These are phyloP conservation scores for Alternaria sp. DNA, from an alignment of 2,329 filamentous ascomycete genomes.

Conservation along the genomic window DNA sequence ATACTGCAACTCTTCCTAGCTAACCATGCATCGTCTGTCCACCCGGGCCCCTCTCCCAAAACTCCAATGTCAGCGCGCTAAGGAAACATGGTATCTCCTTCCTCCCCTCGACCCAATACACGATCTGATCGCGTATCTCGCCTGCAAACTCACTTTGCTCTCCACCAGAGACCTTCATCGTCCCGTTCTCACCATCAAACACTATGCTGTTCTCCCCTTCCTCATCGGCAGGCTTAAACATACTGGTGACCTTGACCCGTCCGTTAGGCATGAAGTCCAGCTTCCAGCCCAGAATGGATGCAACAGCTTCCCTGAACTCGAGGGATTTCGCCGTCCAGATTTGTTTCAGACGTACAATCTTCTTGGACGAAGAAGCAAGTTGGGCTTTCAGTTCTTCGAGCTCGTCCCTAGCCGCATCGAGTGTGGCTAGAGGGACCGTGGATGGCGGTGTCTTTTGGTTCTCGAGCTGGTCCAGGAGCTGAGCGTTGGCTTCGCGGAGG, in stretches of 20 bases:
- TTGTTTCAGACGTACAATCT: conserved; percentile 84
- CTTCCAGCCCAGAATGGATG: conserved; percentile 90
- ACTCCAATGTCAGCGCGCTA: conserved; percentile 89
- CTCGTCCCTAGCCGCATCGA: conserved; percentile 78
- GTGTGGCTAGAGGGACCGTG: conserved; percentile 77
- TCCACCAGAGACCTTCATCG: conserved; percentile 97
- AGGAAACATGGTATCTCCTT: conserved; percentile 94
- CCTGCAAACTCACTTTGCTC: conserved; percentile 85
- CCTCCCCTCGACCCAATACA: conserved; percentile 95
- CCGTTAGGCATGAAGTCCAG: conserved; percentile 97
- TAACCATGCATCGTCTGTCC: conserved; percentile 32
- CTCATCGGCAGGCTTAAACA: conserved; percentile 77
- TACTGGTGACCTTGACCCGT: conserved; percentile 88
- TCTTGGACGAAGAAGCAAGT: conserved; percentile 76
- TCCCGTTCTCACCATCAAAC: conserved; percentile 92
- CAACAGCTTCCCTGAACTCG: conserved; percentile 96
- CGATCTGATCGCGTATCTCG: conserved; percentile 85
- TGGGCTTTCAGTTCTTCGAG: conserved; percentile 66
- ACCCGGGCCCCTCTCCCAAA: conserved; percentile 74
- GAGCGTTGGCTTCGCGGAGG: conserved; percentile 83
- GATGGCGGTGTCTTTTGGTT: conserved; percentile 51
- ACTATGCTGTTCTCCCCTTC: conserved; percentile 70
- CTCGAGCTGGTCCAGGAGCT: conserved; percentile 78
- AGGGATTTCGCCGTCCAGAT: conserved; percentile 91
- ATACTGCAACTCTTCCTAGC: neutral